Percentiles rank a stretch among this genome's conserved stretches.
These are phyloP conservation scores for Cercospora beticola DNA, from an alignment of 2,329 filamentous ascomycete species.

Conservation along the genomic window DNA sequence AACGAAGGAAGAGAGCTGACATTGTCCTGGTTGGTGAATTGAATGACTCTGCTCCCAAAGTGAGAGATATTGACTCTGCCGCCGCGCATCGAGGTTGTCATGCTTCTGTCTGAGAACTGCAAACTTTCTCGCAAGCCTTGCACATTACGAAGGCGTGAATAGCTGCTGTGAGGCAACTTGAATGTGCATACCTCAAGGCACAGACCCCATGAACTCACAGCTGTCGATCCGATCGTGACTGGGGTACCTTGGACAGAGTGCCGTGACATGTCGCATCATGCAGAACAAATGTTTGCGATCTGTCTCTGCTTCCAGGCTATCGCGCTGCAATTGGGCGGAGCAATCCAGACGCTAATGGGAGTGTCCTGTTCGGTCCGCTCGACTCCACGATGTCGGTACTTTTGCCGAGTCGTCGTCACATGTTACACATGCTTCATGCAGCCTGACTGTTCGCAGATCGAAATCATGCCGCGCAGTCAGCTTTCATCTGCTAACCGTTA, in stretches of 20 bases:
- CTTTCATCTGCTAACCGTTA: constrained; percentile 41
- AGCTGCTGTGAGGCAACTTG: background rate
- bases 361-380: constrained; percentile 7
- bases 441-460: background rate
- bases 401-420: background rate
- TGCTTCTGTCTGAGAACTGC: background rate
- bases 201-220: background rate
- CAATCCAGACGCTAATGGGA: constrained; percentile 9
- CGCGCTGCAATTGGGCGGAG: background rate
- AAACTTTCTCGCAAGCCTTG: background rate
- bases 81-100: background rate
- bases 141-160: background rate
- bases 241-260: background rate
- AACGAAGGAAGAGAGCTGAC: background rate
- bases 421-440: background rate
- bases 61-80: background rate
- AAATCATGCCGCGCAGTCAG: background rate
- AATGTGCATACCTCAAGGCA: background rate
- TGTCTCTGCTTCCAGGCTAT: background rate
- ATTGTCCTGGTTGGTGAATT: background rate
- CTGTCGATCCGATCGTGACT: background rate
- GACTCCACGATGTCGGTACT: constrained; percentile 9
- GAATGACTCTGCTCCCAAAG: background rate
- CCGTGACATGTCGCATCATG: background rate
- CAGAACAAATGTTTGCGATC: background rate